phyloP scores from a whole-genome alignment of 805 yeast genomes.

The fission yeast (Schizosaccharomyces pombe) region ASM294v3 CU329670.1:4086001-4086500 shows the following conservation, averaged over 20 bases:
- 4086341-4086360: conserved; percentile 40
- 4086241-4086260: conserved; percentile 50
- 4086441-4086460: conserved; percentile 35
- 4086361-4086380: conserved; percentile 59
- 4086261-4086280: conserved; percentile 15
- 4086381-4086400: conserved; percentile 72
- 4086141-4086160: conserved; percentile 28
- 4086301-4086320: conserved; percentile 59
- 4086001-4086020: conserved; percentile 27
- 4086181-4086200: conserved; percentile 69
- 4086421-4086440: conserved; percentile 26
- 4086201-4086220: conserved; percentile 57
- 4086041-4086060: conserved; percentile 73
- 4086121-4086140: conserved; percentile 47
- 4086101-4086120: conserved; percentile 56
- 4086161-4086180: conserved; percentile 50
- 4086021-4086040: conserved; percentile 56
- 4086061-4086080: conserved; percentile 82
- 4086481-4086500: conserved; percentile 34
- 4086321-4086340: conserved; percentile 38
- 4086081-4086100: conserved; percentile 34
- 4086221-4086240: conserved; percentile 85
- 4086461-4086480: conserved; percentile 24
- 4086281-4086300: conserved; percentile 82
- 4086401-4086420: conserved; percentile 60